A percentile compares a stretch with the other conserved stretches of the same genome.
These are phyloP conservation scores for Antitrichia curtipendula DNA, from an alignment of 225 moss, liverwort and hornwort species.

Conservation along the genomic window DNA sequence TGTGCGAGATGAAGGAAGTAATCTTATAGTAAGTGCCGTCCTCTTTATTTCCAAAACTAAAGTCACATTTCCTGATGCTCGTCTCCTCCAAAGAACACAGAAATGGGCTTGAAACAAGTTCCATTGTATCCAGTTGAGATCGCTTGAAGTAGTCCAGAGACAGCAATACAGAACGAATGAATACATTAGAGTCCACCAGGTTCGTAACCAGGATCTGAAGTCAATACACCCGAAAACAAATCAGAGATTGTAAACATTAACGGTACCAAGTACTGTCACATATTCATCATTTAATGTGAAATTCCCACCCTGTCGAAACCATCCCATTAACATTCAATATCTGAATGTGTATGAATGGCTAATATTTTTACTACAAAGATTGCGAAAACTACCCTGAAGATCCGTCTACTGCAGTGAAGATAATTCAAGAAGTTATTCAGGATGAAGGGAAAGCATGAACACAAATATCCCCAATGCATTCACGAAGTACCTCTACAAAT, in stretches of 20 bases:
- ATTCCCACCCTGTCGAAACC: neutral
- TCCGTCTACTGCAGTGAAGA: neutral
- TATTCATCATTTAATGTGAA: neutral
- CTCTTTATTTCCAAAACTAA: neutral
- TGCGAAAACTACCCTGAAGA: neutral
- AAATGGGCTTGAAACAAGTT: neutral
- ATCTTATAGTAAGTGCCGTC: conserved; percentile 25
- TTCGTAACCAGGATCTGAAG: conserved; percentile 51
- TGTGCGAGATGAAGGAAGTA: conserved; percentile 46
- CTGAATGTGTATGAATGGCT: neutral
- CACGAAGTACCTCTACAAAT: conserved; percentile 51
- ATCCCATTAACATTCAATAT: neutral
- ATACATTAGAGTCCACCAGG: conserved; percentile 73
- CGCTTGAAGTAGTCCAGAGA: conserved; percentile 50
- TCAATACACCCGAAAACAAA: neutral
- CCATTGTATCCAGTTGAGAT: neutral
- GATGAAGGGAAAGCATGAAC: neutral
- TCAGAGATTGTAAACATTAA: neutral
- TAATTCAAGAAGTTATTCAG: neutral
- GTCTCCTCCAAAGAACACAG: neutral
- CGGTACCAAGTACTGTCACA: neutral
- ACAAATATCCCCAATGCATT: neutral
- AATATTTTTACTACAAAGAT: neutral
- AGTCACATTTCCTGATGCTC: neutral
- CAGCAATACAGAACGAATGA: conserved; percentile 62